Base-by-base conservation (phyloP, 805 yeast species). In the Blastobotrys attinorum region DNA sequence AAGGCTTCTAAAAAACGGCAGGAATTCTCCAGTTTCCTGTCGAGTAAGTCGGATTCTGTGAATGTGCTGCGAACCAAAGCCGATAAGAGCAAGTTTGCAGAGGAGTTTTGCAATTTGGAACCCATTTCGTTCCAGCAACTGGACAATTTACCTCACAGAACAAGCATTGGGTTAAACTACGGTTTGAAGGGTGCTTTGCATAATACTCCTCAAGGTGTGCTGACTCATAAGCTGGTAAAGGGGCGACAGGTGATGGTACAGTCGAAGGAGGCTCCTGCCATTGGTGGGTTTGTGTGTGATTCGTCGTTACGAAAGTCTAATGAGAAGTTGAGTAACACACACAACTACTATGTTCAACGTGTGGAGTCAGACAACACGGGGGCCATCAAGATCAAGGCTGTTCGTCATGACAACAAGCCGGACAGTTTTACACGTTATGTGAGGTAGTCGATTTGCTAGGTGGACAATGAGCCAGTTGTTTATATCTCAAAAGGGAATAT, bases 131-230 rank as follows among this genome's bases (percentile, higher is more conserved):
- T 8, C 7, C 29, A 8, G 10, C 7, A 7, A 8, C 29, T 25
- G 7, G 29, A 11, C 7, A 25, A 25, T 11, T 8, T 8, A 11
- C 29, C 7, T 8, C 21, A 34, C 8, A 33, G 38, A 18, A 31
- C 50, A 3, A 47, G 48, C 3, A 44, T 61, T 17, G 66, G 66
- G 22, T 52, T 60, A 32, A 53, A 55, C 29, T 62, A 62, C 47
- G 56, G 53, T 21, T 47, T 54, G 29, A 56, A 59, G 33, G 64
- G 63, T 13, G 48, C 54, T 10, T 46, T 58, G 23, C 50, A 44
- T 41, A 61, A 60, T 52, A 57, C 63, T 2, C 61, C 62, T 17
- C 41, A 45, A 13, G 66, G 65, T 11, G 39, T 61, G 22, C 35
- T 36, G 18, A 42, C 43, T n/a, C 35, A 45, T 31, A 51, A 48